Base-by-base conservation (phyloP, 2,329 filamentous ascomycete genomes). In the Paraphoma chrysanthemicola region DNA sequence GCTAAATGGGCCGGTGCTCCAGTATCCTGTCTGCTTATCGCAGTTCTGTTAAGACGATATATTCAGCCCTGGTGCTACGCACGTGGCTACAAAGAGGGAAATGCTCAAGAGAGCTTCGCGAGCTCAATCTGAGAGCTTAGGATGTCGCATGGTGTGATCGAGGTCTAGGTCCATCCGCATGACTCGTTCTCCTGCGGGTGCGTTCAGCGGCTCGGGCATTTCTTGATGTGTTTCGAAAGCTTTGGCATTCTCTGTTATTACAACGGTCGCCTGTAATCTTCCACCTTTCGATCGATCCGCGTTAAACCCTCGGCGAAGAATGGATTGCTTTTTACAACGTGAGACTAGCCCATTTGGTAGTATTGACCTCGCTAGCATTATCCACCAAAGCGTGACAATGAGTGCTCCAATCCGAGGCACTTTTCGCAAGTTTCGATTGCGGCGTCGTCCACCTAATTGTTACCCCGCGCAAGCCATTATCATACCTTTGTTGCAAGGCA, bases 1-100 rank as follows among this genome's bases (percentile, higher is more conserved):
- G 33, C 53, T 56, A 46, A 53, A 47, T 69, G 68, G 69, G 56
- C 70, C 70, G 70, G 46, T 47, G 52, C 56, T 69, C 67, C 68
- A 63, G 46, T 54, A 70, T 68, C 66, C 62, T 62, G 53, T 54
- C 45, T 49, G 38, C 51, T 67, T 72, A 66, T 55, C 60, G 49
- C 53, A 57, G 47, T 38, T 47, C 30, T 57, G 28, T 49, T 68
- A 69, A 64, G 64, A 43, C 41, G 23, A 36, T 18, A 43, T 38
- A 47, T 43, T 33, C 29, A 44, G 51, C 36, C 28, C 12, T 36
- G 33, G 41, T 56, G 44, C 36, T 57, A 49, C 59, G 28, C 53
- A 60, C 62, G 43, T 54, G 53, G 44, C 43, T 9, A 29, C 38
- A 36, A 36, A 10, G 47, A 30, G 42, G 51, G 5, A 23, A 23